Conservation (phyloP, 2,329 filamentous ascomycete genomes). For the Cladosporium colombiae region DNA sequence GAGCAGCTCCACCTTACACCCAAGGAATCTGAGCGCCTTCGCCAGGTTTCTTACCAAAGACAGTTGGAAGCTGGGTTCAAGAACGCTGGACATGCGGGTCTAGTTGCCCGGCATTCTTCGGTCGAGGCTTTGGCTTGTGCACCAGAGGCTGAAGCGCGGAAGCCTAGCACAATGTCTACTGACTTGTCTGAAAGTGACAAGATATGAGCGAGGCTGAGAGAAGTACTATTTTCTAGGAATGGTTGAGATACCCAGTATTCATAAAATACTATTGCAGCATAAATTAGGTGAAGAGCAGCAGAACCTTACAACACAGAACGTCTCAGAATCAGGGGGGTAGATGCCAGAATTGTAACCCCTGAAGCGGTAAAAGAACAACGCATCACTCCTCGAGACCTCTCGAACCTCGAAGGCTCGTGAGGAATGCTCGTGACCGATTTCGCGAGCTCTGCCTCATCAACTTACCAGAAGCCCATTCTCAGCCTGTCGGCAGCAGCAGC, state of each 20-base stretch:
- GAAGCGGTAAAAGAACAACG: not conserved
- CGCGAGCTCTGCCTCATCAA: not conserved
- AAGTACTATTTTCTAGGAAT: not conserved
- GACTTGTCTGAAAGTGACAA: not conserved
- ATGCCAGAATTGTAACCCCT: not conserved
- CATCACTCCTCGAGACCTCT: not conserved
- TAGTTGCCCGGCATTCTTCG: constrained; percentile 24
- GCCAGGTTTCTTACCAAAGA: constrained; percentile 57
- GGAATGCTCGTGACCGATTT: not conserved
- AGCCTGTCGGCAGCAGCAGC: constrained; percentile 2
- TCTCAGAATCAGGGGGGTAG: not conserved
- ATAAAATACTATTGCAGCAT: not conserved
- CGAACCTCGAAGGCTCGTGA: not conserved
- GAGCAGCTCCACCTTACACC: constrained; percentile 48
- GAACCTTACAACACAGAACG: not conserved
- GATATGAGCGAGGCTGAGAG: not conserved
- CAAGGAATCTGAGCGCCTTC: constrained; percentile 54
- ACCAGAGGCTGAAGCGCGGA: not conserved
- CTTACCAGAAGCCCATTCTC: not conserved
- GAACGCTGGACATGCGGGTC: constrained; percentile 50
- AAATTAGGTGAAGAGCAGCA: not conserved
- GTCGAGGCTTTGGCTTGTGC: not conserved
- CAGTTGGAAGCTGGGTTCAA: constrained; percentile 57
- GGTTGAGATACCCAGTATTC: not conserved
- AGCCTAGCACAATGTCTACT: not conserved